phyloP scores from a whole-genome alignment of 2,329 filamentous ascomycete genomes.

The Calonectria henricotiae region DNA sequence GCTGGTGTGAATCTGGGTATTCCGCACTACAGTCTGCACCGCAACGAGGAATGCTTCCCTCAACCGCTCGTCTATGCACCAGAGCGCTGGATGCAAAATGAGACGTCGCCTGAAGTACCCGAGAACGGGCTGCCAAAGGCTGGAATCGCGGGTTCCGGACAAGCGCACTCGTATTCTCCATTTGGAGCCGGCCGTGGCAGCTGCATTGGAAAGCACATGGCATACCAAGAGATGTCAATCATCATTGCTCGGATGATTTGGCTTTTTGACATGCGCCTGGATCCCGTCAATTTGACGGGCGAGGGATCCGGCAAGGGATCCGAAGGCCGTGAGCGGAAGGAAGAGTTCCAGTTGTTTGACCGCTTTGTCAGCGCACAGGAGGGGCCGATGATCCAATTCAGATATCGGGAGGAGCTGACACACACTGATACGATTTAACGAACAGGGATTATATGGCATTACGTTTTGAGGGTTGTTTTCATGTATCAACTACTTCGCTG shows the following conservation, averaged over 20 bases:
- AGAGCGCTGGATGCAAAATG: constrained; percentile 12
- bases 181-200: constrained; percentile 9
- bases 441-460: too few relatives aligned
- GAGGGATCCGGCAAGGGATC: constrained; percentile 1
- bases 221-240: constrained; percentile 22
- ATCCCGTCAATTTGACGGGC: background rate
- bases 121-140: constrained; percentile 7
- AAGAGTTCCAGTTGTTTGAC: constrained; percentile 19
- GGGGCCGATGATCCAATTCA: constrained; percentile 16
- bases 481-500: background rate
- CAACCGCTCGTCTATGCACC: constrained; percentile 15
- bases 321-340: constrained; percentile 5
- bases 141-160: constrained; percentile 9
- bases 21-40: constrained; percentile 19
- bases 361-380: constrained; percentile 4
- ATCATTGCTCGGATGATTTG: constrained; percentile 15
- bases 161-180: constrained; percentile 12
- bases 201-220: constrained; percentile 28
- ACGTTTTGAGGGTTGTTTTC: background rate
- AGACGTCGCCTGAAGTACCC: background rate
- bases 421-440: background rate
- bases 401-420: constrained; percentile 15
- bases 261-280: constrained; percentile 16
- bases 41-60: constrained; percentile 23
- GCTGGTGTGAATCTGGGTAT: constrained; percentile 15